phyloP scores from a whole-genome alignment of 192 early-diverging fungal genomes.

The Entomortierella chlamydospora region DNA sequence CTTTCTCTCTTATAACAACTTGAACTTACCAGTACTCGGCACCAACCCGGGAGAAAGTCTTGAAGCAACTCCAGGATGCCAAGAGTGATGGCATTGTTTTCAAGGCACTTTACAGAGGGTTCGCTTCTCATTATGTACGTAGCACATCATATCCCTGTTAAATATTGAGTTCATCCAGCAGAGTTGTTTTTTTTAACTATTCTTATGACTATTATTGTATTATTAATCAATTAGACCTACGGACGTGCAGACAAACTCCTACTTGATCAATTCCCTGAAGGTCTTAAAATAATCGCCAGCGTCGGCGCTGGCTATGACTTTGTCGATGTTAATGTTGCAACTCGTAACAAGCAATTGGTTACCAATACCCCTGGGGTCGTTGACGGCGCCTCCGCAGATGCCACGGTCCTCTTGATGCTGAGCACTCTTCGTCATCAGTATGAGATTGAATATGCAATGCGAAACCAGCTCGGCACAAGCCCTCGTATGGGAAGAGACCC shows the following conservation, averaged over 20 bases:
- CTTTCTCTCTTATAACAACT: background rate
- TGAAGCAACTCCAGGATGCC: constrained; percentile 29
- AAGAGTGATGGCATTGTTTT: constrained; percentile 32
- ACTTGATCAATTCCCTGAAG: constrained; percentile 41
- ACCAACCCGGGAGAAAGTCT: constrained; percentile 20
- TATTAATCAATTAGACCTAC: constrained; percentile 22
- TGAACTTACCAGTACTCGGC: constrained; percentile 22
- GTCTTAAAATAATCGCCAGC: constrained; percentile 25
- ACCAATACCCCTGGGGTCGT: constrained; percentile 51
- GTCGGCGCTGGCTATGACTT: constrained; percentile 52
- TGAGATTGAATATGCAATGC: constrained; percentile 35
- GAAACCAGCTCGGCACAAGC: constrained; percentile 21
- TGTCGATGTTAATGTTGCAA: constrained; percentile 42
- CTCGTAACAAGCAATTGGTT: constrained; percentile 35
- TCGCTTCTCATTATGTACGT: constrained; percentile 50
- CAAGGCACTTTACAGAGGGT: constrained; percentile 46
- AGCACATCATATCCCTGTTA: background rate
- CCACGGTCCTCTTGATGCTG: constrained; percentile 40
- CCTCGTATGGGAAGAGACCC: constrained; percentile 41
- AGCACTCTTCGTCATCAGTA: constrained; percentile 40
- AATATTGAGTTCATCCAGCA: background rate
- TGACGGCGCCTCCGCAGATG: constrained; percentile 42
- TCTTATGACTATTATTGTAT: too few relatives aligned
- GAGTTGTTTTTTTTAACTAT: too few relatives aligned
- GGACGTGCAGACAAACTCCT: constrained; percentile 54